Evolutionary conservation across 2,329 filamentous ascomycete species (phyloP).

Genomic region (Simplicillium aogashimaense): DNA sequence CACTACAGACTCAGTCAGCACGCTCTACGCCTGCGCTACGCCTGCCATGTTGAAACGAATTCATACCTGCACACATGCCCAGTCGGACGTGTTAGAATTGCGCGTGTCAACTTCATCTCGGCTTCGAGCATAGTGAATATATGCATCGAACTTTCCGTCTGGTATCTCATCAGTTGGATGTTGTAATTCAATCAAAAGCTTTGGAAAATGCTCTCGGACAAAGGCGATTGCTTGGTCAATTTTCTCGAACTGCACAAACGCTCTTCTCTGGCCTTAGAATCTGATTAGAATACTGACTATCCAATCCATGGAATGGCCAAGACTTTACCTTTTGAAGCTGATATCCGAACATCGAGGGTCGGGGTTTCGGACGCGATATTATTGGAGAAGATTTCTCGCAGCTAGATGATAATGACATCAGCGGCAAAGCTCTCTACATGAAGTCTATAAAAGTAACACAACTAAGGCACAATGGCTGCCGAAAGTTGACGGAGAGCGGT

Average conservation of each 20-base stretch:
- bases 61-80: conserved; percentile 24
- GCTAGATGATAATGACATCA: conserved; percentile 12
- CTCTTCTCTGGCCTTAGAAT: conserved; percentile 24
- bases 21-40: conserved; percentile 8
- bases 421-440: too few species aligned
- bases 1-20: conserved; percentile 16
- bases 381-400: conserved; percentile 24
- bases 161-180: conserved; percentile 26
- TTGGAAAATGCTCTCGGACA: conserved; percentile 31
- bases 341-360: conserved; percentile 27
- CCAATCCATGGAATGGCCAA: neutral
- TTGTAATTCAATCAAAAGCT: conserved; percentile 23
- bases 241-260: conserved; percentile 31
- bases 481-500: too few species aligned
- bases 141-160: conserved; percentile 25
- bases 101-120: conserved; percentile 23
- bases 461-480: conserved; percentile 1
- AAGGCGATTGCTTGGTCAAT: conserved; percentile 29
- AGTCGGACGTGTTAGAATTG: conserved; percentile 14
- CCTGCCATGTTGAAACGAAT: neutral
- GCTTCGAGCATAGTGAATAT: conserved; percentile 30
- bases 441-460: conserved; percentile 7
- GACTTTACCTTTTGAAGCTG: conserved; percentile 21
- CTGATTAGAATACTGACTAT: conserved; percentile 7
- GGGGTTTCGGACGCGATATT: conserved; percentile 24